phyloP scores from a whole-genome alignment of 2,329 filamentous ascomycete species.

The Falciphora oryzae region DNA sequence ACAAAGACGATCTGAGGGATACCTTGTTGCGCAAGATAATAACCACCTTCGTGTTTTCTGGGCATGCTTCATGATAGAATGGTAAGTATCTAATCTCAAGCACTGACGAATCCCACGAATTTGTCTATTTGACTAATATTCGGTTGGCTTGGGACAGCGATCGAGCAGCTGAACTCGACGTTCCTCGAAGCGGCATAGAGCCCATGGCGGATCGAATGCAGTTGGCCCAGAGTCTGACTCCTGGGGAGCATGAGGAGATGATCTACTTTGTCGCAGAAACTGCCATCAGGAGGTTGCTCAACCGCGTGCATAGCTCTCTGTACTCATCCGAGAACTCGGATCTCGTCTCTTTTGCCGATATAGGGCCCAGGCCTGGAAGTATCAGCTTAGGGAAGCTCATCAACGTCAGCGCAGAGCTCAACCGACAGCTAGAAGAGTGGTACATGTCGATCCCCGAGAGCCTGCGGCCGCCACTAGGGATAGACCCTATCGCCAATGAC shows the following conservation, averaged over 20 bases:
- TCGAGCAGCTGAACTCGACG: slow-evolving; percentile 59
- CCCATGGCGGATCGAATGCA: slow-evolving; percentile 30
- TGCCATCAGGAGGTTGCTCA: slow-evolving; percentile 34
- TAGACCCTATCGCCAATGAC: slow-evolving; percentile 49
- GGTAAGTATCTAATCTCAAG: slow-evolving; percentile 33
- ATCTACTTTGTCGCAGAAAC: slow-evolving; percentile 37
- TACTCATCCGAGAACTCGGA: slow-evolving; percentile 27
- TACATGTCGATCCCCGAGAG: slow-evolving; percentile 30
- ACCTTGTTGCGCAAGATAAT: slow-evolving; percentile 28
- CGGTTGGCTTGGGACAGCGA: slow-evolving; percentile 41
- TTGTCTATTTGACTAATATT: not conserved
- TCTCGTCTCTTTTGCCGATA: slow-evolving; percentile 15
- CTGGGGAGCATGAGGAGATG: slow-evolving; percentile 27
- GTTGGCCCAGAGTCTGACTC: slow-evolving; percentile 26
- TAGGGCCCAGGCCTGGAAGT: slow-evolving; percentile 14
- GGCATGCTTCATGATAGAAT: slow-evolving; percentile 69
- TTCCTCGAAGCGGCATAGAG: slow-evolving; percentile 30
- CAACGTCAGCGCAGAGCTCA: slow-evolving; percentile 29
- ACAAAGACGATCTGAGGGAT: slow-evolving; percentile 8
- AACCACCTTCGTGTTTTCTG: slow-evolving; percentile 57
- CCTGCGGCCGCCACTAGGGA: slow-evolving; percentile 47
- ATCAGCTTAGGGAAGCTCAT: slow-evolving; percentile 25
- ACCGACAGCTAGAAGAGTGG: slow-evolving; percentile 33
- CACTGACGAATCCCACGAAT: not conserved
- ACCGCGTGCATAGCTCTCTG: slow-evolving; percentile 35